Percentiles rank a stretch among this genome's conserved stretches.
Conservation (phyloP, 192 early-diverging fungal species). For the Coemansia sp. region DNA sequence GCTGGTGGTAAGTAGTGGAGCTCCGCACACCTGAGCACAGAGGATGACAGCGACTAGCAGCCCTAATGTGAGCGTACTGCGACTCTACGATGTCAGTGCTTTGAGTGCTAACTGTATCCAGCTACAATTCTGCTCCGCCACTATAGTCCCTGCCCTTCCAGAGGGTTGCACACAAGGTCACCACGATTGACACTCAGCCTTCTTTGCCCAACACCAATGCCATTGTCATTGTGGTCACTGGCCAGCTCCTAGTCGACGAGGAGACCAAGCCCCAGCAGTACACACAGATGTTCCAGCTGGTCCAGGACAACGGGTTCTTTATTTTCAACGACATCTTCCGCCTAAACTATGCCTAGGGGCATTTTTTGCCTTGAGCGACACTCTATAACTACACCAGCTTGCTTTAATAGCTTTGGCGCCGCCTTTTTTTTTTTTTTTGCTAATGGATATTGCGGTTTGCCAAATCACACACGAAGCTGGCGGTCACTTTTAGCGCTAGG, state of each 20-base stretch:
- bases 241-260: constrained; percentile 83
- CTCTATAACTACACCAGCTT: neutral
- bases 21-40: neutral
- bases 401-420: neutral
- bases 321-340: constrained; percentile 88
- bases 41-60: neutral
- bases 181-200: constrained; percentile 82
- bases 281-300: constrained; percentile 84
- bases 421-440: neutral
- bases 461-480: neutral
- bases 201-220: constrained; percentile 58
- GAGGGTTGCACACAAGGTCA: constrained; percentile 67
- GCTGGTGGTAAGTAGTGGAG: constrained; percentile 59
- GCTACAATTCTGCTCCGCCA: neutral
- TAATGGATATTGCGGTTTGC: neutral
- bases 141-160: constrained; percentile 69
- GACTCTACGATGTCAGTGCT: neutral
- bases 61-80: neutral
- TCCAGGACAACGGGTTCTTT: constrained; percentile 72
- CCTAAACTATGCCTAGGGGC: constrained; percentile 62
- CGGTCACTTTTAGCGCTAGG: neutral
- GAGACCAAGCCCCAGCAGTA: constrained; percentile 80
- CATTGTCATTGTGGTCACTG: constrained; percentile 81
- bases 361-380: neutral
- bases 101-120: neutral